Evolutionary conservation across 192 early-diverging fungal species (phyloP).

Genomic region (Glomus cerebriforme): DNA sequence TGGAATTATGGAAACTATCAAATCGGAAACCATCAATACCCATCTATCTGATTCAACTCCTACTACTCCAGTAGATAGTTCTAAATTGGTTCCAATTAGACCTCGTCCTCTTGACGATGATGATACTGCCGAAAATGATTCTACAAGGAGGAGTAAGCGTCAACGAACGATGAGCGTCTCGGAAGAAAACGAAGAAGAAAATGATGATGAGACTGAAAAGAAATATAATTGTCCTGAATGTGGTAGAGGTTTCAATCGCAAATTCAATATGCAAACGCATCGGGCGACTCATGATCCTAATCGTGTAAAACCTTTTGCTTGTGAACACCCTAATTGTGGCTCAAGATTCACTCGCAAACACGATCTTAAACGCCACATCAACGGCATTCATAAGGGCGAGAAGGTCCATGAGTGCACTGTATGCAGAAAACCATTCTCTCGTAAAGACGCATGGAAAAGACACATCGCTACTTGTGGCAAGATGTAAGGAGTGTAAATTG

Average conservation of each 20-base stretch:
- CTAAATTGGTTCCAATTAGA: constrained; percentile 1
- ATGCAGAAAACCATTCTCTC: constrained; percentile 60
- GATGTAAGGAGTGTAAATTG: not conserved
- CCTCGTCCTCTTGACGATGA: constrained; percentile 4
- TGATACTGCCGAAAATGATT: not conserved
- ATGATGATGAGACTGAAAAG: constrained; percentile 34
- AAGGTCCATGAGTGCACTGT: constrained; percentile 56
- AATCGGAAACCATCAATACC: not conserved
- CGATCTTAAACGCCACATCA: constrained; percentile 68
- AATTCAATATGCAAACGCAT: constrained; percentile 71
- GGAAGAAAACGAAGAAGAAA: not conserved
- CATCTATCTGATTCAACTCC: not conserved
- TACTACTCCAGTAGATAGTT: not conserved
- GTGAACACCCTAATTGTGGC: constrained; percentile 49
- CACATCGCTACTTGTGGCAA: constrained; percentile 41
- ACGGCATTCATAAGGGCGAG: constrained; percentile 65
- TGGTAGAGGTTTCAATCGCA: constrained; percentile 58
- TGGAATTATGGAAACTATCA: not conserved
- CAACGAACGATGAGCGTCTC: not conserved
- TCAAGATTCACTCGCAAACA: constrained; percentile 69
- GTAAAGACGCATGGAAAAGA: constrained; percentile 68
- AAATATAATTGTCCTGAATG: constrained; percentile 60
- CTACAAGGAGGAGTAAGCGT: not conserved
- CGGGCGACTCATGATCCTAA: constrained; percentile 66
- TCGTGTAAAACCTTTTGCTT: constrained; percentile 60